Evolutionary conservation across 305 asterid species (phyloP).

Genomic region (Fraxinus xanthoxyloides): DNA sequence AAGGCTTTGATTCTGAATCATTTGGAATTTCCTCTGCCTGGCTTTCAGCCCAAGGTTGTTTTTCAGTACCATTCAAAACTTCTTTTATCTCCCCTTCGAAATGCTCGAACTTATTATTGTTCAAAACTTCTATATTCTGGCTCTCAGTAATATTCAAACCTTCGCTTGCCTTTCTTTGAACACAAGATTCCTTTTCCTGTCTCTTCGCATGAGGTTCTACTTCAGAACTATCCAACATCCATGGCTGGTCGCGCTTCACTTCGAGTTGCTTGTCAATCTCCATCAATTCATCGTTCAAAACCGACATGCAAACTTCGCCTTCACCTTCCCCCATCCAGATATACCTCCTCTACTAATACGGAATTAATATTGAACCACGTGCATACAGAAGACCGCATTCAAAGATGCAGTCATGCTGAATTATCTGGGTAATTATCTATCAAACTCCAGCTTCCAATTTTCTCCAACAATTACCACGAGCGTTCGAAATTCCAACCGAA

Average conservation of each 20-base stretch:
- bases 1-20: constrained; percentile 15
- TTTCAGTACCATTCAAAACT: constrained; percentile 17
- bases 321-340: constrained; percentile 33
- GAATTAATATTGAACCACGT: neutral
- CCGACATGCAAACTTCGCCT: constrained; percentile 29
- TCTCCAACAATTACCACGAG: neutral
- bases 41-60: constrained; percentile 1
- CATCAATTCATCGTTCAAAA: constrained; percentile 28
- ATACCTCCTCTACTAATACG: neutral
- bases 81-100: constrained; percentile 14
- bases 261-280: constrained; percentile 24
- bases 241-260: constrained; percentile 29
- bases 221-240: constrained; percentile 21
- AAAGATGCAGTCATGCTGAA: neutral
- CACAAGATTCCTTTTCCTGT: neutral
- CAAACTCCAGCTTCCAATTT: constrained; percentile 12
- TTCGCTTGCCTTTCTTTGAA: neutral
- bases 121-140: neutral
- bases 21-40: constrained; percentile 6
- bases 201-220: constrained; percentile 23
- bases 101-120: neutral
- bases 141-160: neutral
- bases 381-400: constrained; percentile 18
- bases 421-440: neutral
- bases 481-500: neutral